Conservation (phyloP, 495 filamentous ascomycete species). For the Pyrenula aspistea region DNA sequence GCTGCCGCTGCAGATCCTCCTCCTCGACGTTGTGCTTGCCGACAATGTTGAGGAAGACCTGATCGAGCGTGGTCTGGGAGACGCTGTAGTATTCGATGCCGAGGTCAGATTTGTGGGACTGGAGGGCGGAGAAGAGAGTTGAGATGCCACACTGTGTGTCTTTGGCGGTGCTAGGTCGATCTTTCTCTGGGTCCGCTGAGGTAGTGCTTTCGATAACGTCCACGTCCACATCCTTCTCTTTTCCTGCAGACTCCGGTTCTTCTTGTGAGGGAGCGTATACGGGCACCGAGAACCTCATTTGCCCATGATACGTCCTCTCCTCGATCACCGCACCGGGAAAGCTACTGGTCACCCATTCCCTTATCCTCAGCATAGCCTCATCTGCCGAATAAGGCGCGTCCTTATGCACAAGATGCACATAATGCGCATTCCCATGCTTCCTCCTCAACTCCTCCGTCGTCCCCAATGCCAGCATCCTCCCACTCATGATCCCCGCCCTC, state of each 20-base stretch:
- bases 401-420: slow-evolving; percentile 50
- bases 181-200: not conserved
- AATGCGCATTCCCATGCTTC: slow-evolving; percentile 26
- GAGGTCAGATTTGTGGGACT: slow-evolving; percentile 49
- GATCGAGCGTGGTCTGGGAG: slow-evolving; percentile 70
- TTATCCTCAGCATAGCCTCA: slow-evolving; percentile 51
- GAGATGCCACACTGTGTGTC: slow-evolving; percentile 33
- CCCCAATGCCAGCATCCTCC: slow-evolving; percentile 29
- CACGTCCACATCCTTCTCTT: slow-evolving; percentile 8
- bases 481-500: slow-evolving; percentile 29
- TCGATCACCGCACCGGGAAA: slow-evolving; percentile 54
- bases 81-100: slow-evolving; percentile 73
- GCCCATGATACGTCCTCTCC: slow-evolving; percentile 66
- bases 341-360: slow-evolving; percentile 42
- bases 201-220: slow-evolving; percentile 2
- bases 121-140: slow-evolving; percentile 55
- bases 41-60: slow-evolving; percentile 78
- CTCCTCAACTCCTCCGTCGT: slow-evolving; percentile 22
- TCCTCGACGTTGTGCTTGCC: slow-evolving; percentile 64
- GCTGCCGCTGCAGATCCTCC: slow-evolving; percentile 40
- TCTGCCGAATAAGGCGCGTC: slow-evolving; percentile 56
- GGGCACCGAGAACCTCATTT: slow-evolving; percentile 67
- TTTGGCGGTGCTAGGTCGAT: not conserved
- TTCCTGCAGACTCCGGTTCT: not conserved
- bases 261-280: slow-evolving; percentile 12